Base-by-base conservation (phyloP, 176 grass and related monocot species). In the Neostapfia colusana region DNA sequence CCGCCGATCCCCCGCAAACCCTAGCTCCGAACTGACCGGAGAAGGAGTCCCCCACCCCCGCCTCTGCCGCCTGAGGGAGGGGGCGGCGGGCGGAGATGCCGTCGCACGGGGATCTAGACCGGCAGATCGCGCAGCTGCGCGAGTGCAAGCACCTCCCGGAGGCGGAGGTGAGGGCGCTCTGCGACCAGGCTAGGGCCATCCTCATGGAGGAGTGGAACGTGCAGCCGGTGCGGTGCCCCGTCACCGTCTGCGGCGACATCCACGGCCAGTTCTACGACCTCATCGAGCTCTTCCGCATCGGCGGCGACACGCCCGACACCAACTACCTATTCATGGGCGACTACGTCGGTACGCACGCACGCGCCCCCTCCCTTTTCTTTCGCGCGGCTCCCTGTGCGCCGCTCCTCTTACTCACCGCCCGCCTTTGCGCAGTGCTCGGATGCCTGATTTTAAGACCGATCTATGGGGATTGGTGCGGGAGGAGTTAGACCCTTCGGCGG, bases 291-390 rank as follows among this genome's bases (percentile, higher is more conserved):
- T 97, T 97, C 83, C 88, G 86, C 81, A 97, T 97, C 79, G 94
- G 94, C 50, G 94, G 94, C 27, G 94, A 97, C 51, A 87, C 91
- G 37, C 94, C 94, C 20, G 94, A 97, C 60, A 97, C 94, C 36
- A 97, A 97, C 86, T 97, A 97, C 67, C 94, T 97, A 62, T 97
- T 97, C 72, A 97, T 97, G 94, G 94, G 94, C 37, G 94, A 97
- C 83, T 97, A 97, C 64, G 94, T 97, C 27, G 94, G 94, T 97
- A 26, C 50, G 31, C 3, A 26, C 50, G 86, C 76, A 0, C 17
- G 58, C 26, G 34, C 1, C 13, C 31, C 12, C 4, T 0, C 7
- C 31, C 28, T 46, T 10, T 49, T 9, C 10, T 17, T 62, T 14
- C 17, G 28, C 41, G 40, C 42, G 24, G 10, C 56, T 34, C 23